Percentiles rank a stretch among this genome's conserved stretches.
Conservation (phyloP, 768 basidiomycete species). For the Hericium erinaceus region DNA sequence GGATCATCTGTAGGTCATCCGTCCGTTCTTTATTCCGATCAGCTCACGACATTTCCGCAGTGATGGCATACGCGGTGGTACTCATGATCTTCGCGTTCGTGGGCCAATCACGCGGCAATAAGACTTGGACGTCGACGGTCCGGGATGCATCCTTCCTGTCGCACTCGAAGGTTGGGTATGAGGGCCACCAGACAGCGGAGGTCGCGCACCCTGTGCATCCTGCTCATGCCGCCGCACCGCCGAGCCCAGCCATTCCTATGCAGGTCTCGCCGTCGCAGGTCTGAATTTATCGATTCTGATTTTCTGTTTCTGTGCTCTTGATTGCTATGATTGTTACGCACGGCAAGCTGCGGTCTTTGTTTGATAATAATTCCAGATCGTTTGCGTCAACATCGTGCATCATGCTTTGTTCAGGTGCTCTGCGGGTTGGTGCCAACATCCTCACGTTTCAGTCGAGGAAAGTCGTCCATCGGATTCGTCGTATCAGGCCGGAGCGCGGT, state of each 20-base stretch:
- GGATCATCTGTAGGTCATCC: constrained; percentile 22
- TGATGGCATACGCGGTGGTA: constrained; percentile 21
- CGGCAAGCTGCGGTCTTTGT: too few species aligned
- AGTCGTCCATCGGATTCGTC: too few species aligned
- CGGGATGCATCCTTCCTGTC: constrained; percentile 17
- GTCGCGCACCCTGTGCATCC: not conserved
- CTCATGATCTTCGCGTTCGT: constrained; percentile 20
- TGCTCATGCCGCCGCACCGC: not conserved
- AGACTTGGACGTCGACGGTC: constrained; percentile 26
- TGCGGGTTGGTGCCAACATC: too few species aligned
- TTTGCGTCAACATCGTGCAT: too few species aligned
- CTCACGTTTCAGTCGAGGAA: too few species aligned
- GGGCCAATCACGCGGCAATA: constrained; percentile 21
- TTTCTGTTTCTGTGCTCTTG: too few species aligned
- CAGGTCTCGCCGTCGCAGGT: not conserved
- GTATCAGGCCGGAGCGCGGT: too few species aligned
- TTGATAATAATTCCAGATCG: too few species aligned
- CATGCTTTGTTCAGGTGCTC: too few species aligned
- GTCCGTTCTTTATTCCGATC: not conserved
- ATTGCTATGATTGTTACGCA: too few species aligned
- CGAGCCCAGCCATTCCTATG: not conserved
- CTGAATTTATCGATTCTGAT: too few species aligned
- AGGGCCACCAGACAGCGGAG: not conserved
- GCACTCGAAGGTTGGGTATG: not conserved
- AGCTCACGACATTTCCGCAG: constrained; percentile 14